Conservation (phyloP, 2,329 filamentous ascomycete species). For the Dactylonectria estremocensis region DNA sequence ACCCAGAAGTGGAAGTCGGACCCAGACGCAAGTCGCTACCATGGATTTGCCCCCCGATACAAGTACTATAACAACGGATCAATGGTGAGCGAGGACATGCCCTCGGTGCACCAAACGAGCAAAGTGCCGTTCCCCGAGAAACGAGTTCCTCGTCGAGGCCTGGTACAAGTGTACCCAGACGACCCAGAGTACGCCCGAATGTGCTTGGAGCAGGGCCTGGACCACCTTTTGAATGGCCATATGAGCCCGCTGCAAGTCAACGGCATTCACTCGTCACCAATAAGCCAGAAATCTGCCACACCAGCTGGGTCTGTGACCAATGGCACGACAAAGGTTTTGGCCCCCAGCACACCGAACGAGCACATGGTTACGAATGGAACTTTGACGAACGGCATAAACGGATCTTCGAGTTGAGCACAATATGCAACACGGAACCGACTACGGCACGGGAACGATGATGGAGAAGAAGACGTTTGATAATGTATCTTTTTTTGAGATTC, state of each 20-base stretch:
- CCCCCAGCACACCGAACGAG: conserved; percentile 37
- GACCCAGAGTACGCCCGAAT: conserved; percentile 71
- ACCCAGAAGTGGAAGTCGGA: conserved; percentile 73
- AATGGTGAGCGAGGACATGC: conserved; percentile 66
- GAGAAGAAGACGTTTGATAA: conserved; percentile 36
- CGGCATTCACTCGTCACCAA: conserved; percentile 64
- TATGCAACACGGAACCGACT: conserved; percentile 25
- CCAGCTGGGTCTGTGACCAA: conserved; percentile 49
- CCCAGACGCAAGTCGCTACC: conserved; percentile 66
- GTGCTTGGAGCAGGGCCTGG: conserved; percentile 71
- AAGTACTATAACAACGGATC: conserved; percentile 73
- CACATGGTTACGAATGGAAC: conserved; percentile 43
- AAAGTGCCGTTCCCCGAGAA: conserved; percentile 69
- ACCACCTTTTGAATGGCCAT: conserved; percentile 65
- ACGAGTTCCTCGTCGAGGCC: conserved; percentile 68
- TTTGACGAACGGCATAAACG: conserved; percentile 51
- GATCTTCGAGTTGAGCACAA: conserved; percentile 39
- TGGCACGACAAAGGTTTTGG: conserved; percentile 47
- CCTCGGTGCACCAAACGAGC: conserved; percentile 64
- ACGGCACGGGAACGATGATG: conserved; percentile 26
- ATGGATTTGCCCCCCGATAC: conserved; percentile 69
- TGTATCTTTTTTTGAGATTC: conserved; percentile 41
- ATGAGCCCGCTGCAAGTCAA: conserved; percentile 63
- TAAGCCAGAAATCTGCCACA: conserved; percentile 53
- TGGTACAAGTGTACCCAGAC: conserved; percentile 67